Base-by-base conservation (phyloP, 345 rosid species). In the Combretum micranthum region DNA sequence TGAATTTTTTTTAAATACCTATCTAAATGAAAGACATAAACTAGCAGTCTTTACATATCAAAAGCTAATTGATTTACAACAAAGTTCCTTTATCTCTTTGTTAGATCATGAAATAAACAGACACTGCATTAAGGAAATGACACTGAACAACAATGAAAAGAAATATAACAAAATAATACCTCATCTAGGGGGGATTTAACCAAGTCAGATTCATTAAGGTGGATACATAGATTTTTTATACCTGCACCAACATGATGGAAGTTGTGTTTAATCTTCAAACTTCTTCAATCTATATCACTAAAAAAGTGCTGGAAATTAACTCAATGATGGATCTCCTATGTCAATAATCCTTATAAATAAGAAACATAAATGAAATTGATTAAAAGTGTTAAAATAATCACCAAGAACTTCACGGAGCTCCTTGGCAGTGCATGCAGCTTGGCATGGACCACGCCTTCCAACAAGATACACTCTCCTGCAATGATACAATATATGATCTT, bases 361-460 rank as follows among this genome's bases (percentile, higher is more conserved):
- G 39, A 25, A 25, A 32, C 39, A 32, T 32, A 32, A 32, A 32
- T 5, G 39, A 25, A 32, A 42, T 39, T 21, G 51, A 37, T 9
- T 15, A 49, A 22, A 20, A 25, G 52, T 15, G 55, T 44, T 8
- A 15, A 19, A 50, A 25, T 19, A 65, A 63, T 55, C 71, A 90
- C 97, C 95, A 55, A 87, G 88, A 73, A 87, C 47, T 87, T 93
- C 99, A 15, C 97, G 86, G 5, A 93, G 86, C 78, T 93, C 99
- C 77, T 89, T 93, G 0, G 94, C 86, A 43, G 99, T 93, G 72
- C 91, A 85, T 65, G 99, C 97, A 59, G 99, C 94, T 75, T 89
- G 99, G 72, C 79, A 84, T 56, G 99, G 99, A 48, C 97, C 97
- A 42, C 97, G 91, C 75, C 99, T 82, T 66, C 97, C 97, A 44